These are phyloP conservation scores for Phytophthora hybrid DNA, from an alignment of 352 stramenopile species.

Conservation along the genomic window DNA sequence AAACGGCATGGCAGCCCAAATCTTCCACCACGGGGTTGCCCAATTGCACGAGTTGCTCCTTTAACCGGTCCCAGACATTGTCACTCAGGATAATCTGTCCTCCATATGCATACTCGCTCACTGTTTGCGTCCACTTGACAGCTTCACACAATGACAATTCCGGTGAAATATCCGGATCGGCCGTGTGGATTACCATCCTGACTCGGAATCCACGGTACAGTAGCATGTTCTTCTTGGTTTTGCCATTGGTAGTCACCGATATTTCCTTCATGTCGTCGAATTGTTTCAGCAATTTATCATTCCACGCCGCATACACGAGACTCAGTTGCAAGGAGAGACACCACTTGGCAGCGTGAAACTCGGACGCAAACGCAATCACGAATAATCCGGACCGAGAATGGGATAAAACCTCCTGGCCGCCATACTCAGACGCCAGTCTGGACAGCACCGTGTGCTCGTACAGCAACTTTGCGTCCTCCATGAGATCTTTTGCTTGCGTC, in stretches of 20 bases:
- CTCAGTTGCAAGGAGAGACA: slow-evolving; percentile 87
- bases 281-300: slow-evolving; percentile 87
- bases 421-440: slow-evolving; percentile 84
- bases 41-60: slow-evolving; percentile 87
- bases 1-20: slow-evolving; percentile 74
- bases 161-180: slow-evolving; percentile 54
- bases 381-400: slow-evolving; percentile 81
- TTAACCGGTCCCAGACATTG: slow-evolving; percentile 87
- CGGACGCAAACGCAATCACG: slow-evolving; percentile 84
- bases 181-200: slow-evolving; percentile 88
- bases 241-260: slow-evolving; percentile 57
- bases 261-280: slow-evolving; percentile 87
- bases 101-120: slow-evolving; percentile 85
- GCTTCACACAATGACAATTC: slow-evolving; percentile 77
- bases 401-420: slow-evolving; percentile 82
- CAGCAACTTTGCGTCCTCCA: slow-evolving; percentile 87
- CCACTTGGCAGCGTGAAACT: slow-evolving; percentile 90
- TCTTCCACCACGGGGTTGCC: slow-evolving; percentile 92
- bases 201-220: slow-evolving; percentile 88
- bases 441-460: slow-evolving; percentile 90
- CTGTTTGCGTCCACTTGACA: slow-evolving; percentile 87
- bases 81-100: slow-evolving; percentile 88
- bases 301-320: slow-evolving; percentile 88
- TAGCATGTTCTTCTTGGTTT: slow-evolving; percentile 80
- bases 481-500: slow-evolving; percentile 77